Conservation (phyloP, 352 stramenopile genomes). For the Phytophthora citricola region DNA sequence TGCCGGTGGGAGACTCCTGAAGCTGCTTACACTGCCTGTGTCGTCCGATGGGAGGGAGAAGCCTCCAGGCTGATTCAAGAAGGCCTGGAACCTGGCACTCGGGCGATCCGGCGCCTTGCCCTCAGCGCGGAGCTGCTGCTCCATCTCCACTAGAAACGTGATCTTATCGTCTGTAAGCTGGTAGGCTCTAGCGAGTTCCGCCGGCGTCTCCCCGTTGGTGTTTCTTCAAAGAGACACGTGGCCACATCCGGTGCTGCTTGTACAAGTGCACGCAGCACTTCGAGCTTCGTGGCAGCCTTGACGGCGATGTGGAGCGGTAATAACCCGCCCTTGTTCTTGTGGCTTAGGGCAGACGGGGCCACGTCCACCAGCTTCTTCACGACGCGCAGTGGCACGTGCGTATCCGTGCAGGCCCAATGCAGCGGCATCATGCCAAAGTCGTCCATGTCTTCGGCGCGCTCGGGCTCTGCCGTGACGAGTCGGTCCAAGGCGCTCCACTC, state of each 20-base stretch:
- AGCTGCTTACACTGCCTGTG: slow-evolving; percentile 38
- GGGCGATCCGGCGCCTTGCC: slow-evolving; percentile 57
- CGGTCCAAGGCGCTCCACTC: slow-evolving; percentile 74
- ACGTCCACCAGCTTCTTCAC: slow-evolving; percentile 75
- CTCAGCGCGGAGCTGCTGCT: slow-evolving; percentile 51
- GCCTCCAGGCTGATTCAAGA: slow-evolving; percentile 39
- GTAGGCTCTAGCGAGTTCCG: slow-evolving; percentile 67
- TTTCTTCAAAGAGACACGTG: slow-evolving; percentile 66
- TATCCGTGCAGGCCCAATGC: slow-evolving; percentile 86
- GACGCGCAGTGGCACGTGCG: slow-evolving; percentile 66
- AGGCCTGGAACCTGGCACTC: slow-evolving; percentile 59
- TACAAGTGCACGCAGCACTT: slow-evolving; percentile 69
- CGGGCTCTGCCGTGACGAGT: slow-evolving; percentile 54
- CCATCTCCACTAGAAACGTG: slow-evolving; percentile 47
- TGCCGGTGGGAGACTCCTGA: slow-evolving; percentile 23
- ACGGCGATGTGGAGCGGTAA: slow-evolving; percentile 85
- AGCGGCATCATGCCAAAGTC: slow-evolving; percentile 90
- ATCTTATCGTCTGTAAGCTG: slow-evolving; percentile 58
- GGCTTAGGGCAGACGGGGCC: slow-evolving; percentile 51
- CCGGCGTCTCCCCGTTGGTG: slow-evolving; percentile 70
- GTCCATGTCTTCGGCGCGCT: slow-evolving; percentile 76
- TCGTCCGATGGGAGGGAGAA: slow-evolving; percentile 36
- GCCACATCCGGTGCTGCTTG: slow-evolving; percentile 46
- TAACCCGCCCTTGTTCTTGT: slow-evolving; percentile 82
- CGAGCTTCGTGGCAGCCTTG: slow-evolving; percentile 74